Evolutionary conservation across 1,139 yeast species (phyloP), one percentile per base, ranked within the genome.

Genomic region (Hansenula sp.): DNA sequence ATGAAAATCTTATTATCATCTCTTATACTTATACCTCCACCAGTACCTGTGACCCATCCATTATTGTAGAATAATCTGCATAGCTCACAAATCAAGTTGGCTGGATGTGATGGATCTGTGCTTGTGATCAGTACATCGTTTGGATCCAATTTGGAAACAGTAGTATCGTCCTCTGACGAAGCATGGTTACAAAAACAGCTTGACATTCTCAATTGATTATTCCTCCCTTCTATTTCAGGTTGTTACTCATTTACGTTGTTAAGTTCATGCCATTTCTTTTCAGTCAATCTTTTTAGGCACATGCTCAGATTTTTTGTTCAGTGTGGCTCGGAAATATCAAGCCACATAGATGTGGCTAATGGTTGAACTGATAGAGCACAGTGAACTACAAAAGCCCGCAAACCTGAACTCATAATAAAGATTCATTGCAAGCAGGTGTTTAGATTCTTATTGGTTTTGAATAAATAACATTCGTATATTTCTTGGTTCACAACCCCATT

Each of bases 41-140:
- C 97, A 1, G 98, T 91, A 5, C 97, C 98, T 0, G 96, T 85
- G 50, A 89, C 94, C 96, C 97, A 90, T 46, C 87, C 84, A 59
- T 84, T 84, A 57, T 79, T 74, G 61, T 86, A 91, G 60, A 91
- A 88, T 27, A 78, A 68, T 41, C 79, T 72, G 62, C 97, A 90
- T 33, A 91, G 72, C 51, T 85, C 88, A 61, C 96, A 89, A 50
- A 91, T 86, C 55, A 86, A 68, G 57, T 85, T 84, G 5, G 96
- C 96, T 0, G 96, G 96, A 60, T 89, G 96, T 38, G 68, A 63
- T 7, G 84, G 79, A 57, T 84, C 84, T 10, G 59, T 49, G 1
- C 81, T 76, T 2, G 56, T 55, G 42, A 76, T 62, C 28, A 76
- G 53, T 13, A 53, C 55, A 41, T 70, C 73, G 10, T 41, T 32